Percentiles rank a stretch among this genome's conserved stretches.
Conservation (phyloP, 164 flowering plant genomes). For the Aristolochia fimbriata region DNA sequence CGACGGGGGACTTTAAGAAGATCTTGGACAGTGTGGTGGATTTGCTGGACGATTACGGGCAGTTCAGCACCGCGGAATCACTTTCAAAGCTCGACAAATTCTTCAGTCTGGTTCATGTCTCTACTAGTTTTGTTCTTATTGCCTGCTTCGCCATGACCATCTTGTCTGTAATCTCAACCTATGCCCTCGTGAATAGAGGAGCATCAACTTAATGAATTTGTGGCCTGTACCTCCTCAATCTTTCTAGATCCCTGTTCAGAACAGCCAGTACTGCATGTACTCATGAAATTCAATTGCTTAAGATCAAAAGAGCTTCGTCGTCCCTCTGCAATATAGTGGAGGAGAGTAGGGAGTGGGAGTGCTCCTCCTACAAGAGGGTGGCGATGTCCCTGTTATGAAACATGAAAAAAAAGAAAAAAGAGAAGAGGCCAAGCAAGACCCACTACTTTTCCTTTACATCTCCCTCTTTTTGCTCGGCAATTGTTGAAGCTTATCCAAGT, state of each 20-base stretch:
- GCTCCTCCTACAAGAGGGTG: too few relatives aligned
- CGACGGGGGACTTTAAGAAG: slow-evolving; percentile 21
- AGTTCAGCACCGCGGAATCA: background rate
- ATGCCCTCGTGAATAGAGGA: background rate
- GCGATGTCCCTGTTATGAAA: too few relatives aligned
- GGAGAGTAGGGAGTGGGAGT: too few relatives aligned
- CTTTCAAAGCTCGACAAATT: slow-evolving; percentile 10
- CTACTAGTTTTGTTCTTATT: slow-evolving; percentile 15
- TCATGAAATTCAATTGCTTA: too few relatives aligned
- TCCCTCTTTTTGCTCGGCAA: background rate
- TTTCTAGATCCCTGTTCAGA: too few relatives aligned
- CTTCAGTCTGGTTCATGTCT: slow-evolving; percentile 14
- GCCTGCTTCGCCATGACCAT: slow-evolving; percentile 23
- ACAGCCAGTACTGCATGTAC: too few relatives aligned
- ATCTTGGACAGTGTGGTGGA: background rate
- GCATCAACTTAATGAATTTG: too few relatives aligned
- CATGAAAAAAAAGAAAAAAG: background rate
- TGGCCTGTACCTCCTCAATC: too few relatives aligned
- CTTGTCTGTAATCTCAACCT: slow-evolving; percentile 23
- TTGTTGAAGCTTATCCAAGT: too few relatives aligned
- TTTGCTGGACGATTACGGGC: background rate
- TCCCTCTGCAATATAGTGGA: too few relatives aligned
- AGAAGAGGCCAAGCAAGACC: background rate
- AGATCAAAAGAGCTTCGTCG: too few relatives aligned
- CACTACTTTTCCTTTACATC: background rate